phyloP scores from a whole-genome alignment of 441 rosid species.

The Corymbia citriodora region DNA sequence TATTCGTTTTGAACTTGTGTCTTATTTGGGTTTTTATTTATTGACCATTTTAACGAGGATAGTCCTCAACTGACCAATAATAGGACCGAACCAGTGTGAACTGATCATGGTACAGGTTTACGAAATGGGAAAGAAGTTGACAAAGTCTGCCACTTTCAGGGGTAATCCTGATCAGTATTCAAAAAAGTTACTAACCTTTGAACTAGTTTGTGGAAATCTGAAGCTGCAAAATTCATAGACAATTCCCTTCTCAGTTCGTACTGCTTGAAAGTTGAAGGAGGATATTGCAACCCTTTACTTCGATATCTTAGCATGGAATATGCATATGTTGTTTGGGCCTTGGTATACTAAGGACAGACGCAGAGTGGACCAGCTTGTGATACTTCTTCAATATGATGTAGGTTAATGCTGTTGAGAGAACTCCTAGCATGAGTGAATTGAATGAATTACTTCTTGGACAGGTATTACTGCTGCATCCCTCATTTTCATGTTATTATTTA shows the following conservation, averaged over 20 bases:
- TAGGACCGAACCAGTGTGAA: not conserved
- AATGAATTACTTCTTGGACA: constrained; percentile 92
- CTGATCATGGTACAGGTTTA: not conserved
- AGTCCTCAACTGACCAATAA: not conserved
- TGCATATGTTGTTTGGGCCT: not conserved
- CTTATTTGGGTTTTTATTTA: not conserved
- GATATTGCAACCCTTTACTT: not conserved
- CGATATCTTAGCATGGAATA: not conserved
- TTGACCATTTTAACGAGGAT: not conserved
- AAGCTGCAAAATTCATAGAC: not conserved
- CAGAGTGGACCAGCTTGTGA: not conserved
- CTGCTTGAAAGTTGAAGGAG: not conserved
- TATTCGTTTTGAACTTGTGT: not conserved
- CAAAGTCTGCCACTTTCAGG: not conserved
- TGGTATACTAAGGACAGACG: not conserved
- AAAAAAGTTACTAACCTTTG: not conserved
- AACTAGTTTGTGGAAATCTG: not conserved
- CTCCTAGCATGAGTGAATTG: constrained; percentile 97
- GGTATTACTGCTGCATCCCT: constrained; percentile 35
- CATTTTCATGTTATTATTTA: not conserved
- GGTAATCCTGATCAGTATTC: not conserved
- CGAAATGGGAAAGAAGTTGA: not conserved
- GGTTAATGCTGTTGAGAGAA: constrained; percentile 89
- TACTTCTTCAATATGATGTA: constrained; percentile 13
- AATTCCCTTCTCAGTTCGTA: not conserved